Conservation (phyloP, 1,284 basidiomycete genomes). For the Fomitopsis palustris region DNA sequence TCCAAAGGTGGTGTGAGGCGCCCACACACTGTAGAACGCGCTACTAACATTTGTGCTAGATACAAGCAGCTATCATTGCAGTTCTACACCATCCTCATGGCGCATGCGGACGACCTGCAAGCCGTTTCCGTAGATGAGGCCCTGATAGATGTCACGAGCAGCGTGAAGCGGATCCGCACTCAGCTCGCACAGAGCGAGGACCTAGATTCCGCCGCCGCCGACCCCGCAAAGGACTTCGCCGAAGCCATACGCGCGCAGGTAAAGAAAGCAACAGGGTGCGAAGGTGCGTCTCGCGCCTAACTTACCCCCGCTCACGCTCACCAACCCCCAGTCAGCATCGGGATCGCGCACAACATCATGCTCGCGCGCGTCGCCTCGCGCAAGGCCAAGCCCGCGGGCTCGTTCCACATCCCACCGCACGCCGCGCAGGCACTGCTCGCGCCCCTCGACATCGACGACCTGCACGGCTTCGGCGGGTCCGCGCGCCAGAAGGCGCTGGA, state of each 20-base stretch:
- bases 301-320: not conserved
- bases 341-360: constrained; percentile 89
- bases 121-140: constrained; percentile 97
- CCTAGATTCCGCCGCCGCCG: constrained; percentile 28
- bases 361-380: constrained; percentile 91
- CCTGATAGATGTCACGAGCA: constrained; percentile 82
- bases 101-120: constrained; percentile 87
- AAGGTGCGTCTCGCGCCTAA: constrained; percentile 48
- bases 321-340: constrained; percentile 72
- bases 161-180: constrained; percentile 45
- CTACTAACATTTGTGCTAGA: constrained; percentile 33
- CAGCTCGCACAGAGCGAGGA: constrained; percentile 25
- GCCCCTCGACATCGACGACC: constrained; percentile 78
- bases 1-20: constrained; percentile 51
- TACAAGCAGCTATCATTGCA: constrained; percentile 81
- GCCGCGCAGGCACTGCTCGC: constrained; percentile 61
- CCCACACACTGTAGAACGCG: not conserved
- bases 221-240: constrained; percentile 74
- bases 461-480: constrained; percentile 86
- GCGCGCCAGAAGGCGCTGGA: constrained; percentile 71
- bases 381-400: constrained; percentile 86
- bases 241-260: constrained; percentile 81
- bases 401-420: constrained; percentile 66
- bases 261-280: constrained; percentile 75
- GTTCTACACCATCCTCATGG: constrained; percentile 92